These are phyloP conservation scores for Dillenia turbinata DNA, from an alignment of 164 flowering plant species.

Conservation along the genomic window DNA sequence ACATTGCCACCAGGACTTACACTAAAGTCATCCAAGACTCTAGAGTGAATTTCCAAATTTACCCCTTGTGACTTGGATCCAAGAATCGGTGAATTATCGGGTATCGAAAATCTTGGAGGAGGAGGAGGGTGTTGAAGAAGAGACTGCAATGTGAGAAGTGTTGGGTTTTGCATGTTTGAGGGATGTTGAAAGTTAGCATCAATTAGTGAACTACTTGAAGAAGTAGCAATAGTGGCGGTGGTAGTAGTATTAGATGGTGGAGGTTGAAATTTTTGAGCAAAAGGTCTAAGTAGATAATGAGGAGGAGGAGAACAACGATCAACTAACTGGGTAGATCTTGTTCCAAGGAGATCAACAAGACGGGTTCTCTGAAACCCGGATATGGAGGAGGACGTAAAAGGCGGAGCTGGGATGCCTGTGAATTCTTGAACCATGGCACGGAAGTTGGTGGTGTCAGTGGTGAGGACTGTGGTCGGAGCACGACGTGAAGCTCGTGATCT, in stretches of 20 bases:
- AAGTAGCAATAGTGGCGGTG: not conserved
- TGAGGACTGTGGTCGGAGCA: conserved; percentile 77
- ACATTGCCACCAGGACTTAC: not conserved
- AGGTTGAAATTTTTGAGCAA: conserved; percentile 35
- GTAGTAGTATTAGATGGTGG: no score
- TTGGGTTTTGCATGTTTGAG: conserved; percentile 34
- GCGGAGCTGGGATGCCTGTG: conserved; percentile 70
- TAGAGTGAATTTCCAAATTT: not conserved
- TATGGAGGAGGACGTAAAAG: conserved; percentile 39
- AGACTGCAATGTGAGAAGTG: conserved; percentile 35
- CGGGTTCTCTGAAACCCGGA: conserved; percentile 28
- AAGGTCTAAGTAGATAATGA: conserved; percentile 44
- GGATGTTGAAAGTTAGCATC: conserved; percentile 16
- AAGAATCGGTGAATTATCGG: conserved; percentile 14
- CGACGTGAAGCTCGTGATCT: conserved; percentile 65
- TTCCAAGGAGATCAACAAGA: conserved; percentile 46
- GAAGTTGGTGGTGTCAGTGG: conserved; percentile 75
- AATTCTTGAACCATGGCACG: conserved; percentile 82
- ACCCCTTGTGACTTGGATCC: conserved; percentile 10
- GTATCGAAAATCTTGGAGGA: conserved; percentile 9
- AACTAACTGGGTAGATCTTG: conserved; percentile 19
- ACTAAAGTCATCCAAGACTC: conserved; percentile 10
- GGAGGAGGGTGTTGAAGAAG: conserved; percentile 15
- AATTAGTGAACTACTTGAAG: not conserved
- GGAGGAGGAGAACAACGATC: conserved; percentile 12